These are phyloP conservation scores for Spatholobus suberectus DNA, from an alignment of 306 rosid species.

Conservation along the genomic window DNA sequence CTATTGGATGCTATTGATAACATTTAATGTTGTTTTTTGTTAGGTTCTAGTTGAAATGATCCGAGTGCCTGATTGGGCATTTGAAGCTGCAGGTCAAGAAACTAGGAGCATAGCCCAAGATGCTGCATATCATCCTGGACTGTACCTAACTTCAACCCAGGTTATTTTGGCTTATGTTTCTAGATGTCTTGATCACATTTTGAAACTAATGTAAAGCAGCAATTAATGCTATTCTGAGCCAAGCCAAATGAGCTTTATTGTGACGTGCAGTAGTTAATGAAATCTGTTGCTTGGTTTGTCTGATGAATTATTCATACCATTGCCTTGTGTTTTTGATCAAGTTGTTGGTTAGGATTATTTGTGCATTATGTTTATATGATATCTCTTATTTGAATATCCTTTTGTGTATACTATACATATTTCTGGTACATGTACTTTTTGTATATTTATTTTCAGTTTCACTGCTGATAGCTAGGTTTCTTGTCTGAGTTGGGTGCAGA, in stretches of 20 bases:
- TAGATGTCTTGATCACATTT: neutral
- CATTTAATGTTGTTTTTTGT: slow-evolving; percentile 26
- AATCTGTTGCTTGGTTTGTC: slow-evolving; percentile 18
- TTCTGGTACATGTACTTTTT: neutral
- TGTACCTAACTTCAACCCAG: slow-evolving; percentile 84
- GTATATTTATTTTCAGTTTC: slow-evolving; percentile 12
- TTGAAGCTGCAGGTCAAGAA: slow-evolving; percentile 95
- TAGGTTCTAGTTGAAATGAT: slow-evolving; percentile 86
- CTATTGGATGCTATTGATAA: slow-evolving; percentile 28
- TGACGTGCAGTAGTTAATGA: neutral
- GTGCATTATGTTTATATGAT: neutral
- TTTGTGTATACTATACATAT: neutral
- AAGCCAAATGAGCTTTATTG: neutral
- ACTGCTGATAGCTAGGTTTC: slow-evolving; percentile 37
- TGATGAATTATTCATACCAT: slow-evolving; percentile 24
- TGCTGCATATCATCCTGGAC: slow-evolving; percentile 80
- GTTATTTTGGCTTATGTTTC: slow-evolving; percentile 40
- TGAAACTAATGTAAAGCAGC: neutral
- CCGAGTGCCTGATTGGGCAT: slow-evolving; percentile 92
- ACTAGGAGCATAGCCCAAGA: slow-evolving; percentile 79
- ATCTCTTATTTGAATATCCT: neutral
- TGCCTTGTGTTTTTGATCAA: neutral
- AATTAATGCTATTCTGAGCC: neutral
- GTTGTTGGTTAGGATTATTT: neutral
- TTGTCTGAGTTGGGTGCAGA: slow-evolving; percentile 49